These are phyloP conservation scores for Xylariaceae sp. DNA, from an alignment of 2,329 filamentous ascomycete species.

Conservation along the genomic window DNA sequence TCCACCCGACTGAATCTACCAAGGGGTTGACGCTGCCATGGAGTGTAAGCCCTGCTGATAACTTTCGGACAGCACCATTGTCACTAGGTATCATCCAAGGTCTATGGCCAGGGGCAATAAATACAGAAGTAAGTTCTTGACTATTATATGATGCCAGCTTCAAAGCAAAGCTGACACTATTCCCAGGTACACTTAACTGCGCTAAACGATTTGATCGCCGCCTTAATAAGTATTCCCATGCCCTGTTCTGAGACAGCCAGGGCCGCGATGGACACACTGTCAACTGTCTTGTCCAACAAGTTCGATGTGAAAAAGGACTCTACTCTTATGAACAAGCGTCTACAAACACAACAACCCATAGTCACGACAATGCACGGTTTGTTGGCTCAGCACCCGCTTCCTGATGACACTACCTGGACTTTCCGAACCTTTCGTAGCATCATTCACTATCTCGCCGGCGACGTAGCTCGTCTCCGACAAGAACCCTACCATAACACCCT, in stretches of 20 bases:
- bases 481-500: constrained; percentile 28
- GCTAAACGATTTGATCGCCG: constrained; percentile 27
- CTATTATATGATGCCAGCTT: neutral
- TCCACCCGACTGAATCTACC: constrained; percentile 23
- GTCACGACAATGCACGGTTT: constrained; percentile 3
- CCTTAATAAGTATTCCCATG: constrained; percentile 18
- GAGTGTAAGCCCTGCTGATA: constrained; percentile 29
- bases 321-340: constrained; percentile 5
- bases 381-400: neutral
- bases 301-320: constrained; percentile 26
- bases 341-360: constrained; percentile 29
- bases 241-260: constrained; percentile 33
- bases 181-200: constrained; percentile 31
- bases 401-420: constrained; percentile 1
- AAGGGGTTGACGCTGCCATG: neutral
- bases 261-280: constrained; percentile 36
- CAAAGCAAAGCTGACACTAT: constrained; percentile 3
- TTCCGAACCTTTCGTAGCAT: constrained; percentile 38
- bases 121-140: constrained; percentile 31
- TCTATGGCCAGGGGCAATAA: constrained; percentile 37
- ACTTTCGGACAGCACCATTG: constrained; percentile 40
- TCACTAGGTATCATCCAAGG: constrained; percentile 42
- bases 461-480: constrained; percentile 37
- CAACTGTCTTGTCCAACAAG: constrained; percentile 40
- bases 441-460: constrained; percentile 42